Base-by-base conservation (phyloP, 805 yeast genomes). In the Barnettozyma pratensis region DNA sequence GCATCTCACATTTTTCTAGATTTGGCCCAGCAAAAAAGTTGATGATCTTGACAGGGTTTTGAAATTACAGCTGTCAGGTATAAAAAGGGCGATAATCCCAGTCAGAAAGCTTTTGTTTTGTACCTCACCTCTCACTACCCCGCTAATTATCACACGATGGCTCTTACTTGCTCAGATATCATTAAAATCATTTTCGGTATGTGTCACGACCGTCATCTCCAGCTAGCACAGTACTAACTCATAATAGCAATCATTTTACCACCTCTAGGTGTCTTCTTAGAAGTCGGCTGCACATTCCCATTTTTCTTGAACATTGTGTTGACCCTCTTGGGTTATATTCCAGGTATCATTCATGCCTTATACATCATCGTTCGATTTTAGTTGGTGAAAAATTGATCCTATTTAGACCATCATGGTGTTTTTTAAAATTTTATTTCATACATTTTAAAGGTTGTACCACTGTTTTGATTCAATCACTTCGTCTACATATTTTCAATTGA, bases 281-380 rank as follows among this genome's bases (percentile, higher is more conserved):
- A 79, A 63, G 69, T 68, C 52, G 83, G 83, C 28, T 72, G 78
- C 57, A 60, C 60, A 1, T 47, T 45, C 11, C 44, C 62, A n/a
- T 41, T 65, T 59, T 35, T 67, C 59, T 32, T 65, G 61, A 82
- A 83, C 68, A 68, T 83, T 53, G 51, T 84, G 41, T 74, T 85
- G 63, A 81, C 88, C 39, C 62, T 80, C 46, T 73, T 84, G 44
- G 91, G 89, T 49, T 85, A 79, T 69, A 75, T 85, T 61, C 92
- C 92, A 7, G 90, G 85, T 57, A 77, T 80, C 44, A 67, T 80
- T 45, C 85, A 81, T 54, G 84, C 85, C 5, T 63, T 81, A 41
- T 81, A 76, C 58, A 67, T 81, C 47, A 78, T 80, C 39, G 55
- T 50, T 11, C 34, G 34, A 31, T 31, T 8, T 11, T 31, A 31